These are phyloP conservation scores for Calocybe cyanea DNA, from an alignment of 768 basidiomycete species.

Conservation along the genomic window DNA sequence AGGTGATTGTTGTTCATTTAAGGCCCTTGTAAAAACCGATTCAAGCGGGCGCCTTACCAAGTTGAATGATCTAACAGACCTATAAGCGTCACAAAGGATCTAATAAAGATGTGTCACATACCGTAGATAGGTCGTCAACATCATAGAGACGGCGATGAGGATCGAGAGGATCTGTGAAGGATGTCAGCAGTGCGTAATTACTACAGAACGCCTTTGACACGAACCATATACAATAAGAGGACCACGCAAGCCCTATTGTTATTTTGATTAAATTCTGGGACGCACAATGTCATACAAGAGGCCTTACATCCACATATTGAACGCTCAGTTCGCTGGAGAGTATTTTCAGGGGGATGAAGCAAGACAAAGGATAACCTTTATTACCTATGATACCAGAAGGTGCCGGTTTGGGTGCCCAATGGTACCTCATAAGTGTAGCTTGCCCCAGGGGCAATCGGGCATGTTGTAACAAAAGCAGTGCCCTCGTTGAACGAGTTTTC, in stretches of 20 bases:
- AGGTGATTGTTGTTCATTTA: constrained; percentile 6
- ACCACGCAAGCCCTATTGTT: constrained; percentile 26
- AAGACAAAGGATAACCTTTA: not conserved
- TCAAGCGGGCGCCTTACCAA: constrained; percentile 6
- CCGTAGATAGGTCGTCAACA: constrained; percentile 13
- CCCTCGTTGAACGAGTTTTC: constrained; percentile 28
- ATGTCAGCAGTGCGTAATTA: not conserved
- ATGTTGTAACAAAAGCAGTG: constrained; percentile 39
- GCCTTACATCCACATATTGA: constrained; percentile 25
- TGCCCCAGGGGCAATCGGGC: constrained; percentile 35
- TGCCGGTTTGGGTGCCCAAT: constrained; percentile 34
- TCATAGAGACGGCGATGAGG: constrained; percentile 14
- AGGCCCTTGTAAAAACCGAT: constrained; percentile 23
- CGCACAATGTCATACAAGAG: not conserved
- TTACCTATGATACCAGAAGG: constrained; percentile 37
- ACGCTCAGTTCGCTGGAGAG: constrained; percentile 20
- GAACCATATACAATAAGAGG: constrained; percentile 31
- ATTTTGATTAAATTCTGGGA: not conserved
- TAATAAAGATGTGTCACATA: not conserved
- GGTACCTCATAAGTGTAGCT: constrained; percentile 34
- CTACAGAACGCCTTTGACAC: not conserved
- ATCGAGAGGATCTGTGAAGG: constrained; percentile 10
- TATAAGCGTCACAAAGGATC: not conserved
- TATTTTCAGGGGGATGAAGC: not conserved
- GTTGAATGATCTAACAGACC: constrained; percentile 13